Conservation (phyloP, 2,329 filamentous ascomycete genomes). For the Knufia fluminis region DNA sequence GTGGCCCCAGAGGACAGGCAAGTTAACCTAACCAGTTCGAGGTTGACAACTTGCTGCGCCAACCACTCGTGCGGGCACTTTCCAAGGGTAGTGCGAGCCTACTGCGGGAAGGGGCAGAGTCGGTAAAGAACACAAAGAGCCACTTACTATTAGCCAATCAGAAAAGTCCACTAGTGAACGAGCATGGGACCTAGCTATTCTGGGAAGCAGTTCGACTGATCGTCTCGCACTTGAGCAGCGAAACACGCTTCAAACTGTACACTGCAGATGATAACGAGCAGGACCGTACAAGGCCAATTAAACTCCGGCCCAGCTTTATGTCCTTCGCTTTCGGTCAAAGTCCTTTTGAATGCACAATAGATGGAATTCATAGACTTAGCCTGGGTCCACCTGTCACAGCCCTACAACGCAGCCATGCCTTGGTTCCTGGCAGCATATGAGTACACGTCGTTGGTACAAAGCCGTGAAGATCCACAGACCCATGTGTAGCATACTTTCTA, state of each 20-base stretch:
- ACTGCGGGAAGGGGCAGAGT: too few species aligned
- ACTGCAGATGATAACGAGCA: conserved; percentile 6
- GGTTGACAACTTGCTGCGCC: too few species aligned
- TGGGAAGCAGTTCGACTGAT: conserved; percentile 1
- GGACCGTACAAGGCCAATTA: neutral
- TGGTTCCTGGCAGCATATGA: conserved; percentile 8
- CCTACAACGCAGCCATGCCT: conserved; percentile 6
- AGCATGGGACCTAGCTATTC: neutral
- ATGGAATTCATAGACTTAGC: neutral
- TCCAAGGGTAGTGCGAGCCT: too few species aligned
- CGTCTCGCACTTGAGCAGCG: neutral
- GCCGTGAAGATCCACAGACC: conserved; percentile 2
- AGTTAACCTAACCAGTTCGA: too few species aligned
- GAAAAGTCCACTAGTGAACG: too few species aligned
- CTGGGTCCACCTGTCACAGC: conserved; percentile 1
- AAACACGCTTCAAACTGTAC: neutral
- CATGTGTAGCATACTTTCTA: conserved; percentile 7
- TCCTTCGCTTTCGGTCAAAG: neutral
- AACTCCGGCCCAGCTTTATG: conserved; percentile 1
- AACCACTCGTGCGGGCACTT: too few species aligned
- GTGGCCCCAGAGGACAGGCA: too few species aligned
- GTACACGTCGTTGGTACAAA: conserved; percentile 1
- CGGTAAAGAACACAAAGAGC: too few species aligned
- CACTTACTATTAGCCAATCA: too few species aligned
- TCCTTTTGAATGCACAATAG: neutral